Percentiles rank a stretch among this genome's conserved stretches.
Conservation (phyloP, 2,329 filamentous ascomycete genomes). For the Chrysosporium queenslandicum region DNA sequence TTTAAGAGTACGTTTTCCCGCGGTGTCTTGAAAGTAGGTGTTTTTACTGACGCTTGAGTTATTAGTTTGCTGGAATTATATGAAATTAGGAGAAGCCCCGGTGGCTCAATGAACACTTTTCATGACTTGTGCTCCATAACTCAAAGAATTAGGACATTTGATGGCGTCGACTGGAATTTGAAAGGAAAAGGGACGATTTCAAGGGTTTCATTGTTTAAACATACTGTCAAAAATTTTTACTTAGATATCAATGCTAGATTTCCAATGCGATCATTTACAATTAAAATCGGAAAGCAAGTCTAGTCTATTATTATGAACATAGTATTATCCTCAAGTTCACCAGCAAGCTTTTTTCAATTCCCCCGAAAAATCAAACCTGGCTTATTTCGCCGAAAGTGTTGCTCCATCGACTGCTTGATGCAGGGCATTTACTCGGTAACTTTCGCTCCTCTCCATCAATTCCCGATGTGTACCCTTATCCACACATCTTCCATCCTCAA, state of each 20-base stretch:
- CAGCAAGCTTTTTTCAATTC: too few relatives aligned
- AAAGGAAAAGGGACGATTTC: neutral
- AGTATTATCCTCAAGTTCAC: too few relatives aligned
- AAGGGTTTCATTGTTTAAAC: neutral
- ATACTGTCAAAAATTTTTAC: neutral
- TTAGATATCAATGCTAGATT: too few relatives aligned
- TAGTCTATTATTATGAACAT: neutral
- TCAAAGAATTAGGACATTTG: neutral
- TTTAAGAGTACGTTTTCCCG: constrained; percentile 34
- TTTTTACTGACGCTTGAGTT: neutral
- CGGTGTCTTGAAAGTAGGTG: neutral
- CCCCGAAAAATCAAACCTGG: neutral
- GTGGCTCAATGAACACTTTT: neutral
- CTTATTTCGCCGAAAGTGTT: neutral
- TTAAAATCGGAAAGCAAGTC: neutral
- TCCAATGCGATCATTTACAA: neutral
- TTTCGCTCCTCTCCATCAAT: constrained; percentile 40
- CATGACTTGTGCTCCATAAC: neutral
- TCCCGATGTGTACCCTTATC: constrained; percentile 55
- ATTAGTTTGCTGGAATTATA: constrained; percentile 28
- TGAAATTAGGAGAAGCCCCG: constrained; percentile 13
- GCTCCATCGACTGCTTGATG: constrained; percentile 26
- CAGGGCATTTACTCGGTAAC: constrained; percentile 34
- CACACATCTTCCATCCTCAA: constrained; percentile 56
- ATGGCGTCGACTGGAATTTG: neutral